phyloP scores from a whole-genome alignment of 208 protist species.

The Hexamita inflata region DNA sequence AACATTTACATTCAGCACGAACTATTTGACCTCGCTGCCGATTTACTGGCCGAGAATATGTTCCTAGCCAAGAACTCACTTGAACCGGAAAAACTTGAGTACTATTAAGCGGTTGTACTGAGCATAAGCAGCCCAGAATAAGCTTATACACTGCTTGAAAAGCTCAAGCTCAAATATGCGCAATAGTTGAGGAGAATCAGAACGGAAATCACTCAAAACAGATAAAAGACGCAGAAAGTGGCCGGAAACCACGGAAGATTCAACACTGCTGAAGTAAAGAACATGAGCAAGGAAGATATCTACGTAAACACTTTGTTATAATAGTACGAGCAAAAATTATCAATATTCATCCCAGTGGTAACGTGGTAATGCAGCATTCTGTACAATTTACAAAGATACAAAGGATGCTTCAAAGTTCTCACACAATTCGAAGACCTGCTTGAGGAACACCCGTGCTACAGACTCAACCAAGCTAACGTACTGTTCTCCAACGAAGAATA shows the following conservation, averaged over 20 bases:
- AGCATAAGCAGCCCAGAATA: background rate
- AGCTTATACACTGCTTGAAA: background rate
- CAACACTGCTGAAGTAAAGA: background rate
- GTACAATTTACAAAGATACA: slow-evolving; percentile 1
- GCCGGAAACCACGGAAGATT: background rate
- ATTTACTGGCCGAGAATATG: background rate
- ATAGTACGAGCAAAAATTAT: slow-evolving; percentile 8
- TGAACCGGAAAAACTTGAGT: slow-evolving; percentile 10
- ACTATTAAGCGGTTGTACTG: slow-evolving; percentile 6
- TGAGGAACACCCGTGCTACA: background rate
- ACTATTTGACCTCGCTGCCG: slow-evolving; percentile 19
- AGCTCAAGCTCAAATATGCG: slow-evolving; percentile 2
- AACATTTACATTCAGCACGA: slow-evolving; percentile 24
- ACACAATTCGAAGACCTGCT: background rate
- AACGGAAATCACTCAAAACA: background rate
- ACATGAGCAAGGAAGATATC: slow-evolving; percentile 15
- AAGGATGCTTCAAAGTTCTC: background rate
- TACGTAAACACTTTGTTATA: background rate
- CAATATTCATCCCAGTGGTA: slow-evolving; percentile 13
- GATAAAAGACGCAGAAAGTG: background rate
- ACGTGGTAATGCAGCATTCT: slow-evolving; percentile 6
- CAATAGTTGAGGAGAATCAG: background rate
- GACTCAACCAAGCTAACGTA: slow-evolving; percentile 11
- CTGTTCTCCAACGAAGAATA: slow-evolving; percentile 17
- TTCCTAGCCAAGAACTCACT: background rate